Conservation (phyloP, 805 yeast genomes). For the Yarrowia osloensis region DNA sequence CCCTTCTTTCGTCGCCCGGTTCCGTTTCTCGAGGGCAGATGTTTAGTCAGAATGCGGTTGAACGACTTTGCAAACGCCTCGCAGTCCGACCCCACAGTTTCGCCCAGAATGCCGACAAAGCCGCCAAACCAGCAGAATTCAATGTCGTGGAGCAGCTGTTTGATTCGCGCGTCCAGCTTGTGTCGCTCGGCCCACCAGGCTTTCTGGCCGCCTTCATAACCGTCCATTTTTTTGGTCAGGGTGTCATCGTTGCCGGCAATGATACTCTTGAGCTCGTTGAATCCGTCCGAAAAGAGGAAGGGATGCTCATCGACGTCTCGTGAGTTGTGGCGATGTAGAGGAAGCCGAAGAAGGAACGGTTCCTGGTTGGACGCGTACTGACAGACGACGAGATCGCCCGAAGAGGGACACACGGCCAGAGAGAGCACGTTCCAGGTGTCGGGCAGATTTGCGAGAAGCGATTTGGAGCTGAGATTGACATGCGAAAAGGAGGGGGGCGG, state of each 20-base stretch:
- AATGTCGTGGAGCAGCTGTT: slow-evolving; percentile 55
- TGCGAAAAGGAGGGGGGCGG: neutral
- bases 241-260: slow-evolving; percentile 61
- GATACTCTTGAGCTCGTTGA: slow-evolving; percentile 52
- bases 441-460: slow-evolving; percentile 41
- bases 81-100: slow-evolving; percentile 34
- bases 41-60: slow-evolving; percentile 47
- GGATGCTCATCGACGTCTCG: slow-evolving; percentile 49
- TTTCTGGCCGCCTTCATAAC: too few species aligned
- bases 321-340: slow-evolving; percentile 54
- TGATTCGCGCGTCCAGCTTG: slow-evolving; percentile 58
- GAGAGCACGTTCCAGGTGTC: slow-evolving; percentile 59
- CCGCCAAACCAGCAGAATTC: slow-evolving; percentile 79
- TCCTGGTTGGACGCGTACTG: slow-evolving; percentile 44
- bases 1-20: slow-evolving; percentile 24
- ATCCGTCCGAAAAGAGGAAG: slow-evolving; percentile 51
- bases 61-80: slow-evolving; percentile 46
- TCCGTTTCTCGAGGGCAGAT: slow-evolving; percentile 52
- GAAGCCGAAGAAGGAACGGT: slow-evolving; percentile 59
- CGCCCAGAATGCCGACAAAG: slow-evolving; percentile 53
- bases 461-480: neutral
- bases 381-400: slow-evolving; percentile 61
- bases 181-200: slow-evolving; percentile 79
- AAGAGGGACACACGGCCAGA: slow-evolving; percentile 58
- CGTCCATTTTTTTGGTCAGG: too few species aligned